Evolutionary conservation across 495 filamentous ascomycete species (phyloP).

Genomic region (Annulohypoxylon stygium): DNA sequence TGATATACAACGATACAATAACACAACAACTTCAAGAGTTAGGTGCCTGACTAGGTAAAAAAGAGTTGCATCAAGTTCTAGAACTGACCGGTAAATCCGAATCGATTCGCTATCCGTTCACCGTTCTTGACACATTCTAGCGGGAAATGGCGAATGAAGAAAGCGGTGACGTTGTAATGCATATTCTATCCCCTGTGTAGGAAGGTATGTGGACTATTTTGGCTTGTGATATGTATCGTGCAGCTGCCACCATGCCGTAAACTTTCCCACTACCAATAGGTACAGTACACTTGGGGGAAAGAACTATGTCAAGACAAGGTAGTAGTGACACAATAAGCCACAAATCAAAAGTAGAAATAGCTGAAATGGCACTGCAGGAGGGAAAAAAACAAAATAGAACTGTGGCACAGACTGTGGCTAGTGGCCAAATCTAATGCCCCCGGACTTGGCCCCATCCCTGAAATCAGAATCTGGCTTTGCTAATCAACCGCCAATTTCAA

Average conservation of each 20-base stretch:
- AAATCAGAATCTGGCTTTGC: slow-evolving; percentile 51
- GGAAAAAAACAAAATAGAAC: slow-evolving; percentile 13
- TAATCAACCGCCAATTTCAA: slow-evolving; percentile 52
- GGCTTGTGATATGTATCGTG: slow-evolving; percentile 22
- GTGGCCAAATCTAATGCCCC: slow-evolving; percentile 17
- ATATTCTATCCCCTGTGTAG: slow-evolving; percentile 13
- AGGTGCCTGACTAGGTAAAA: slow-evolving; percentile 43
- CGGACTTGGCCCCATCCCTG: slow-evolving; percentile 49
- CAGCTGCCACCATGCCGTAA: slow-evolving; percentile 7
- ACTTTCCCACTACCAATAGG: not conserved
- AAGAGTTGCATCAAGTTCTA: slow-evolving; percentile 41
- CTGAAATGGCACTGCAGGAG: too few relatives aligned
- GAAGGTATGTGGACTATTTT: slow-evolving; percentile 1
- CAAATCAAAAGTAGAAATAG: not conserved
- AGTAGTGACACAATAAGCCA: slow-evolving; percentile 4
- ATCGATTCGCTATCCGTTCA: slow-evolving; percentile 36
- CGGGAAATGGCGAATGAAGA: slow-evolving; percentile 31
- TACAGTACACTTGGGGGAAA: not conserved
- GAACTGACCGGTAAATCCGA: slow-evolving; percentile 31
- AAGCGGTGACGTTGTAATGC: slow-evolving; percentile 47
- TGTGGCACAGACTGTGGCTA: slow-evolving; percentile 44
- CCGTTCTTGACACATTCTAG: slow-evolving; percentile 30
- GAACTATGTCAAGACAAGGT: not conserved
- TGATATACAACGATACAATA: not conserved
- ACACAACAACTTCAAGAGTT: slow-evolving; percentile 1